A percentile compares a stretch with the other conserved stretches of the same genome.
Conservation (phyloP, 2,329 filamentous ascomycete species). For the Cyphellophora europaea region DNA sequence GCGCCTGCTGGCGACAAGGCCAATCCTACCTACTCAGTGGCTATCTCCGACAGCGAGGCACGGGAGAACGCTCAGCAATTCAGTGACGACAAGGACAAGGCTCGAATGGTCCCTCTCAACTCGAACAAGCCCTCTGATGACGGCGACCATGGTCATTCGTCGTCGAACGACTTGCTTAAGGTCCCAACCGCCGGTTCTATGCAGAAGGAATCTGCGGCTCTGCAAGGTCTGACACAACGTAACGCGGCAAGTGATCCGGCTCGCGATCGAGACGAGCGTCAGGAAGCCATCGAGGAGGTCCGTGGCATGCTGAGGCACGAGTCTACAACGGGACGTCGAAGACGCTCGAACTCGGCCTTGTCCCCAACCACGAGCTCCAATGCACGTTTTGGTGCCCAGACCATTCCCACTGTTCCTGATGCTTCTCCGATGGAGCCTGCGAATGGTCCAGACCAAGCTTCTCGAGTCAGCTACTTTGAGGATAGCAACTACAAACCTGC, state of each 20-base stretch:
- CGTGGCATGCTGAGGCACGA: conserved; percentile 24
- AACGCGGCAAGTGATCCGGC: conserved; percentile 12
- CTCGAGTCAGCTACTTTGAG: conserved; percentile 16
- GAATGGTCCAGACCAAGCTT: conserved; percentile 3
- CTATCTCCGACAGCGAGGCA: conserved; percentile 62
- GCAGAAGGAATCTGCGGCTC: conserved; percentile 11
- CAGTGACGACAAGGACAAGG: conserved; percentile 51
- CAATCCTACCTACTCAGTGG: conserved; percentile 77
- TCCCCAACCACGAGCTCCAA: conserved; percentile 3
- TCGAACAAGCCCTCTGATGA: background rate
- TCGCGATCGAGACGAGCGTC: conserved; percentile 15
- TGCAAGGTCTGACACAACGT: conserved; percentile 9
- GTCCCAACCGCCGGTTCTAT: background rate
- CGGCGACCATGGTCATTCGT: background rate
- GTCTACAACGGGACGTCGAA: conserved; percentile 30
- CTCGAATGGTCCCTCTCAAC: conserved; percentile 51
- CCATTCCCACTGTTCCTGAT: conserved; percentile 12
- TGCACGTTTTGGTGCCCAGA: conserved; percentile 7
- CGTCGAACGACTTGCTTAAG: background rate
- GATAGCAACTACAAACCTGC: conserved; percentile 10
- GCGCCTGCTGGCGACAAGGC: conserved; percentile 49
- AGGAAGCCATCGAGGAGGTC: conserved; percentile 18
- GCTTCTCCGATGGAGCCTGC: conserved; percentile 10
- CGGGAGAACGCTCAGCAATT: conserved; percentile 52
- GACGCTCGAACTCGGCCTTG: conserved; percentile 17